These are phyloP conservation scores for Leccinum subgranulosum DNA, from an alignment of 768 basidiomycete genomes.

Conservation along the genomic window DNA sequence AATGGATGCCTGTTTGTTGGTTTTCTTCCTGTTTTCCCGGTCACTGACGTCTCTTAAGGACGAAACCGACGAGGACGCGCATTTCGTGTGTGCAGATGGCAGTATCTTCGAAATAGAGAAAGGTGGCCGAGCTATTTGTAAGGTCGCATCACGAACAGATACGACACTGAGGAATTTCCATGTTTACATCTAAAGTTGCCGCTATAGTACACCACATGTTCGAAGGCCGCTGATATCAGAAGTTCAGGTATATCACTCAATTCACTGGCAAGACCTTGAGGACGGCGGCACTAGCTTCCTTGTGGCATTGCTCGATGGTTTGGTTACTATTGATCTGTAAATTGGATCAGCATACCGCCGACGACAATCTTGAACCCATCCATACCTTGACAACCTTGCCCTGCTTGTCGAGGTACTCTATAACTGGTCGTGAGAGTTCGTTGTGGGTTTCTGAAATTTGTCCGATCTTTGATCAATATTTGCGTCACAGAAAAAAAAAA, in stretches of 20 bases:
- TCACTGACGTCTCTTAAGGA: slow-evolving; percentile 41
- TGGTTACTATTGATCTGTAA: slow-evolving; percentile 64
- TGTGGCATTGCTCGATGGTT: slow-evolving; percentile 71
- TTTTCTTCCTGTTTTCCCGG: background rate
- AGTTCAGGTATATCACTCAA: slow-evolving; percentile 12
- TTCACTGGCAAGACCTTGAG: slow-evolving; percentile 39
- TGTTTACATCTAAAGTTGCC: slow-evolving; percentile 41
- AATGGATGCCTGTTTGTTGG: slow-evolving; percentile 76
- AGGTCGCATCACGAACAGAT: slow-evolving; percentile 35
- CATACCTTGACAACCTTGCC: slow-evolving; percentile 77
- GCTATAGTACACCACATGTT: background rate
- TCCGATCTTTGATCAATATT: background rate
- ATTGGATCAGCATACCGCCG: background rate
- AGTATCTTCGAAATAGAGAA: slow-evolving; percentile 58
- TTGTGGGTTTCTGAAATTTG: slow-evolving; percentile 67
- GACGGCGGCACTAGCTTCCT: slow-evolving; percentile 54
- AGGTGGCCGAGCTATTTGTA: slow-evolving; percentile 57
- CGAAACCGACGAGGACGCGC: slow-evolving; percentile 54
- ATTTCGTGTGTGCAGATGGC: slow-evolving; percentile 80
- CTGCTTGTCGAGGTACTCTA: slow-evolving; percentile 67
- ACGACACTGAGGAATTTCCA: slow-evolving; percentile 35
- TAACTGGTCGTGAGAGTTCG: slow-evolving; percentile 89
- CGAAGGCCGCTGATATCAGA: background rate
- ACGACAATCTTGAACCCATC: background rate
- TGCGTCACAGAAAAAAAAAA: background rate